Conservation (phyloP, 345 rosid genomes). For the Rhizophora mangle region DNA sequence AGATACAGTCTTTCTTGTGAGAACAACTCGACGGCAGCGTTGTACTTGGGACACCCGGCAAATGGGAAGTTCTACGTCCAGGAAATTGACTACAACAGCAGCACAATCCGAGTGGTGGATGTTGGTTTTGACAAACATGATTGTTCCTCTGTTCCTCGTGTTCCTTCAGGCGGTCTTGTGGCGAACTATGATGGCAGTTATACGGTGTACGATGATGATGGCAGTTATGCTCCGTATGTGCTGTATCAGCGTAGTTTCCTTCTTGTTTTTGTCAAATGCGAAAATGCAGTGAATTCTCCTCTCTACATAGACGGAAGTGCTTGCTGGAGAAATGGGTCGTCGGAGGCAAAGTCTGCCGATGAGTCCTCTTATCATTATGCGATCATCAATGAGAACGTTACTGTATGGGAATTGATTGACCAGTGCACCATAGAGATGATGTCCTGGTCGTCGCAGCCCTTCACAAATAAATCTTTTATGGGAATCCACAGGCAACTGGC, state of each 20-base stretch:
- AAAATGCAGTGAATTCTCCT: background rate
- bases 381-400: background rate
- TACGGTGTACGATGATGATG: too few relatives aligned
- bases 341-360: background rate
- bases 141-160: conserved; percentile 6
- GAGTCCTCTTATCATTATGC: background rate
- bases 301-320: background rate
- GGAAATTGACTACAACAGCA: background rate
- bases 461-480: background rate
- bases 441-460: background rate
- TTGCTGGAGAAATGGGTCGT: too few relatives aligned
- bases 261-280: too few relatives aligned
- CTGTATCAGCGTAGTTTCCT: too few relatives aligned
- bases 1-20: background rate
- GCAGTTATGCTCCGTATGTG: too few relatives aligned
- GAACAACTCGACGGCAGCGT: background rate
- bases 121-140: background rate
- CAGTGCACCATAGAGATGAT: background rate
- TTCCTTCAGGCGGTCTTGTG: background rate
- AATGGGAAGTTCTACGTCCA: background rate
- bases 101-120: conserved; percentile 8
- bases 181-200: too few relatives aligned
- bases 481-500: conserved; percentile 2
- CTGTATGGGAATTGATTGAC: background rate
- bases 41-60: too few relatives aligned